Percentiles rank a stretch among this genome's conserved stretches.
phyloP scores from a whole-genome alignment of 495 filamentous ascomycete species.

The Penicillium chermesinum region DNA sequence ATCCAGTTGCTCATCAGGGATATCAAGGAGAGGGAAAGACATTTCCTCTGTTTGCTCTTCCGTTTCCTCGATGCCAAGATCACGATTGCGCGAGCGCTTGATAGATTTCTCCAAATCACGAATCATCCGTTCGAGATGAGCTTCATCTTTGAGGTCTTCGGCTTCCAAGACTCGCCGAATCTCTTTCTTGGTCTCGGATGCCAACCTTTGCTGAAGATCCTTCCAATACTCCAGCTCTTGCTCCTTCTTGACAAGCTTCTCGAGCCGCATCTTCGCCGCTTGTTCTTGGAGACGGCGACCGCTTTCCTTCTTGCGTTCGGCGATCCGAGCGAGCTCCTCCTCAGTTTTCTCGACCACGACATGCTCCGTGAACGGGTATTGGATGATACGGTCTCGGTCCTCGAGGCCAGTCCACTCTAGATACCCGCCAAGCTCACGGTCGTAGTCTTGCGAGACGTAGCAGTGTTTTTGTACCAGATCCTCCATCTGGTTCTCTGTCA shows the following conservation, averaged over 20 bases:
- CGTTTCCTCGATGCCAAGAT: slow-evolving; percentile 77
- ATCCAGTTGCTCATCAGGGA: slow-evolving; percentile 87
- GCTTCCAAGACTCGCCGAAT: slow-evolving; percentile 76
- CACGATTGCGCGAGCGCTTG: slow-evolving; percentile 82
- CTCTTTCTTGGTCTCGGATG: slow-evolving; percentile 79
- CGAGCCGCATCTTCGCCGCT: slow-evolving; percentile 91
- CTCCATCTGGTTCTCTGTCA: slow-evolving; percentile 81
- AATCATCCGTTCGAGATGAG: slow-evolving; percentile 69
- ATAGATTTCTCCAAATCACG: slow-evolving; percentile 86
- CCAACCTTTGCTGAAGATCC: slow-evolving; percentile 63
- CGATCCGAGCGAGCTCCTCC: slow-evolving; percentile 82
- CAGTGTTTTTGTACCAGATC: slow-evolving; percentile 83
- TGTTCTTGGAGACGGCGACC: slow-evolving; percentile 90
- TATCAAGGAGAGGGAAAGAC: slow-evolving; percentile 80
- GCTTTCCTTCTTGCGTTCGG: slow-evolving; percentile 88
- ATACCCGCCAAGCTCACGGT: slow-evolving; percentile 64
- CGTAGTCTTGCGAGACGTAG: slow-evolving; percentile 80
- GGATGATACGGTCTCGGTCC: slow-evolving; percentile 80
- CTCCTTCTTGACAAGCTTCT: slow-evolving; percentile 92
- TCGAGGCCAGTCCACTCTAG: slow-evolving; percentile 87
- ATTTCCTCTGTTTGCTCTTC: slow-evolving; percentile 70
- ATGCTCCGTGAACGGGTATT: slow-evolving; percentile 90
- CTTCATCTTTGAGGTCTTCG: slow-evolving; percentile 88
- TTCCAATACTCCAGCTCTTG: slow-evolving; percentile 93
- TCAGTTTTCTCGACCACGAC: slow-evolving; percentile 82